A percentile compares a stretch with the other conserved stretches of the same genome.
Evolutionary conservation across 2,329 filamentous ascomycete species (phyloP).

Genomic region (Cladorrhinum sp.): DNA sequence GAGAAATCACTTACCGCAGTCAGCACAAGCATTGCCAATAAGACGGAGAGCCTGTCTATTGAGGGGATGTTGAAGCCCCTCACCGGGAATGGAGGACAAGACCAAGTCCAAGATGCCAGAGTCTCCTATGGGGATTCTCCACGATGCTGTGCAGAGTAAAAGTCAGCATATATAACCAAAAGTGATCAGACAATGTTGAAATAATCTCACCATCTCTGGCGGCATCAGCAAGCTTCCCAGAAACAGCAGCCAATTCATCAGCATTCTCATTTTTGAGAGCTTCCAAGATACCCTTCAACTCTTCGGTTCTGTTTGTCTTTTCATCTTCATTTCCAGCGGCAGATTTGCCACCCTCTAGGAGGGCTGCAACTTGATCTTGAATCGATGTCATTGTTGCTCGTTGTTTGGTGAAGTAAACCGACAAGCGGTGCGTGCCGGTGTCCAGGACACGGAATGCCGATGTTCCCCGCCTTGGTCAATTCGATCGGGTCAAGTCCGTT

Average conservation of each 20-base stretch:
- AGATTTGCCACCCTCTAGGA: conserved; percentile 33
- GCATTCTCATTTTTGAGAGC: conserved; percentile 41
- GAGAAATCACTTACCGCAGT: conserved; percentile 43
- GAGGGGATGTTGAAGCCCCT: conserved; percentile 41
- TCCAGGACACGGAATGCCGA: neutral
- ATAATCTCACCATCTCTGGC: conserved; percentile 25
- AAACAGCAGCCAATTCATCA: conserved; percentile 43
- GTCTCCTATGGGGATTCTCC: conserved; percentile 55
- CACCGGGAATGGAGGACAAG: conserved; percentile 42
- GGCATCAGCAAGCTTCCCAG: conserved; percentile 29
- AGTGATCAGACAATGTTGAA: no score
- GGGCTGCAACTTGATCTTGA: conserved; percentile 28
- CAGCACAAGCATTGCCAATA: conserved; percentile 61
- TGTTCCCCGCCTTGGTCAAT: neutral
- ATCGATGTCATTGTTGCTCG: conserved; percentile 12
- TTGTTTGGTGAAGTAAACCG: neutral
- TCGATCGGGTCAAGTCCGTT: neutral
- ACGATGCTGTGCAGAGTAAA: no score
- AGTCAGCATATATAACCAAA: no score
- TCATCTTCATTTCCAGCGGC: neutral
- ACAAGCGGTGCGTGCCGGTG: neutral
- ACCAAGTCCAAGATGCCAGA: conserved; percentile 58
- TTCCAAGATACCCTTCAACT: conserved; percentile 39
- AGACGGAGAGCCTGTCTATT: conserved; percentile 55
- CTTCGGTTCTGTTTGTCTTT: neutral